phyloP scores from a whole-genome alignment of 306 rosid species.

The Castanea crenata region DNA sequence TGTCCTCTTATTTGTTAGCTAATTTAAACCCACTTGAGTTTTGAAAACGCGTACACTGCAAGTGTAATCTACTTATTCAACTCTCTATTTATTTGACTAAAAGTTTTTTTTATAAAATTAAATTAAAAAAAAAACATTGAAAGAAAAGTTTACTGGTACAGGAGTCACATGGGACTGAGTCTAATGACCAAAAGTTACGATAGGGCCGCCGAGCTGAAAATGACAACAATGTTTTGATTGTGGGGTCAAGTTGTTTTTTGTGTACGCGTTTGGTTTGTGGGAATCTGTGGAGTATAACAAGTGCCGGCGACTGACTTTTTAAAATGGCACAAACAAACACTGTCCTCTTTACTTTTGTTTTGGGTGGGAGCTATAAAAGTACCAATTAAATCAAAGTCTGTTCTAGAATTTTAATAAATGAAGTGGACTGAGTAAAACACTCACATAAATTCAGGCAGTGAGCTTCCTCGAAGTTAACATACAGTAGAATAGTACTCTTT shows the following conservation, averaged over 20 bases:
- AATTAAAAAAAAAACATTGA: neutral
- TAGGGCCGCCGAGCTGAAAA: neutral
- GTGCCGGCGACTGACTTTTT: neutral
- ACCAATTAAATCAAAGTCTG: neutral
- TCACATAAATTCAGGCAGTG: no score
- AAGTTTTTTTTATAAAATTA: neutral
- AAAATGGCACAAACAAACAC: neutral
- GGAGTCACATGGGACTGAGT: neutral
- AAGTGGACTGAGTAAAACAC: neutral
- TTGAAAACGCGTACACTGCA: conserved; percentile 56
- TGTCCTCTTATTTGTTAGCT: conserved; percentile 25
- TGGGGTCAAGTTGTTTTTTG: neutral
- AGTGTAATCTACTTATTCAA: neutral
- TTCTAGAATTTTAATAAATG: neutral
- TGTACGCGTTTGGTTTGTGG: neutral
- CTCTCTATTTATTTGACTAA: neutral
- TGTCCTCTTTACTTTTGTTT: neutral
- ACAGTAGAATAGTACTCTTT: neutral
- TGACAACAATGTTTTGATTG: neutral
- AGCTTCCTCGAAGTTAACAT: neutral
- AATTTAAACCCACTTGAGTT: conserved; percentile 28
- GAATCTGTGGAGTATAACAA: neutral
- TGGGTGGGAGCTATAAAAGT: neutral
- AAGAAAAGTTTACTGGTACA: neutral
- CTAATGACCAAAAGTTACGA: conserved; percentile 6